Percentiles rank a stretch among this genome's conserved stretches.
Conservation (phyloP, 2,329 filamentous ascomycete species). For the Diplodia corticola region DNA sequence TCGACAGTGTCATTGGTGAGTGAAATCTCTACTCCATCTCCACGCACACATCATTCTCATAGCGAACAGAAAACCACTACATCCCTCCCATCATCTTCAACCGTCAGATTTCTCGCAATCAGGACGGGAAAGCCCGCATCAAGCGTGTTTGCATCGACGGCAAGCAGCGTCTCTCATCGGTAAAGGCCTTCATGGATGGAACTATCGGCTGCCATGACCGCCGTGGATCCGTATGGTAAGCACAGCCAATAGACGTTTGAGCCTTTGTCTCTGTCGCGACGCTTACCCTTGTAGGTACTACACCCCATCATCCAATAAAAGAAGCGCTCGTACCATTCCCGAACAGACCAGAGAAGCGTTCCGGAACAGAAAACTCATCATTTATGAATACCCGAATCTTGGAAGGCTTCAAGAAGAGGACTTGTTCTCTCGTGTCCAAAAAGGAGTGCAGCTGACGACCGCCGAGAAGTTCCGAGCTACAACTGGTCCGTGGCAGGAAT, state of each 20-base stretch:
- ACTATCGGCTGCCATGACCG: constrained; percentile 47
- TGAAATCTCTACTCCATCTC: neutral
- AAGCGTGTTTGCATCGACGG: constrained; percentile 49
- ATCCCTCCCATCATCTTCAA: constrained; percentile 54
- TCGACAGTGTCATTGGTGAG: constrained; percentile 40
- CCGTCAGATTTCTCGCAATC: constrained; percentile 27
- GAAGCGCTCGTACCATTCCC: constrained; percentile 35
- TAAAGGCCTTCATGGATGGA: constrained; percentile 48
- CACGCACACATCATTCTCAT: neutral
- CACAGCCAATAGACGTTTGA: neutral
- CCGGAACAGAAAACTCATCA: constrained; percentile 43
- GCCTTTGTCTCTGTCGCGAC: neutral
- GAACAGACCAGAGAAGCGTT: constrained; percentile 41
- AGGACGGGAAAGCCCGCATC: constrained; percentile 27
- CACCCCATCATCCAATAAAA: neutral
- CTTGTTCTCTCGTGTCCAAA: constrained; percentile 50
- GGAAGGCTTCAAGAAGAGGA: constrained; percentile 48
- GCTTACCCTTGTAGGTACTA: neutral
- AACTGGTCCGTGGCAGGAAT: constrained; percentile 48
- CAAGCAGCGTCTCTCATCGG: constrained; percentile 51
- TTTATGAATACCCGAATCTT: constrained; percentile 46
- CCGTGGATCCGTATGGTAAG: neutral
- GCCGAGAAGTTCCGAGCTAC: constrained; percentile 51
- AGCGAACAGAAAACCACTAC: constrained; percentile 40
- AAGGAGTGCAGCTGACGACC: constrained; percentile 46